Percentiles rank a stretch among this genome's conserved stretches.
Evolutionary conservation across 2,329 filamentous ascomycete genomes (phyloP).

Genomic region (Graphiopsis chlorocephala): DNA sequence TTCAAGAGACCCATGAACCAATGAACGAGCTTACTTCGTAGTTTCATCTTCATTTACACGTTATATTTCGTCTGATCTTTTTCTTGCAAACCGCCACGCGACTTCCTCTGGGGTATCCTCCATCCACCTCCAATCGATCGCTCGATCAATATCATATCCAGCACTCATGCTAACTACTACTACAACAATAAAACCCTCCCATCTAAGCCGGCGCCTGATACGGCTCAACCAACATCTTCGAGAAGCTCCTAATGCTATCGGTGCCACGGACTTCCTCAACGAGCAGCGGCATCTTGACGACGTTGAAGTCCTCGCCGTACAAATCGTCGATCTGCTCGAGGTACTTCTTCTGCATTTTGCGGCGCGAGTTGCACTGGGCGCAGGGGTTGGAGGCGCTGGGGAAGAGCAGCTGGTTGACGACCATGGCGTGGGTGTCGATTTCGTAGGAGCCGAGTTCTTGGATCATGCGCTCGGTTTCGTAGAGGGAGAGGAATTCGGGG

Average conservation of each 20-base stretch:
- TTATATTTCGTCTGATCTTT: conserved; percentile 4
- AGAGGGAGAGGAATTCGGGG: conserved; percentile 91
- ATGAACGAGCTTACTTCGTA: background rate
- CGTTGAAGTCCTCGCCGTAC: conserved; percentile 95
- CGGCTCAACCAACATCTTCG: conserved; percentile 75
- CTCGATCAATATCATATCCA: background rate
- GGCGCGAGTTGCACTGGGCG: conserved; percentile 89
- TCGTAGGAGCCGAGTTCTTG: conserved; percentile 90
- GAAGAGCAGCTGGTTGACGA: conserved; percentile 96
- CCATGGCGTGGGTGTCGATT: conserved; percentile 96
- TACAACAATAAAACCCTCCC: background rate
- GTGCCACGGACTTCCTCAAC: conserved; percentile 95
- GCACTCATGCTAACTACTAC: background rate
- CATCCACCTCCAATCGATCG: background rate
- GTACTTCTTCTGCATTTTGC: conserved; percentile 99
- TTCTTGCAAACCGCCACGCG: background rate
- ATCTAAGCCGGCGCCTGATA: conserved; percentile 61
- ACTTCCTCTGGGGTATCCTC: conserved; percentile 1
- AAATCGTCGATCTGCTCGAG: conserved; percentile 97
- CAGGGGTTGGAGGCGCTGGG: conserved; percentile 80
- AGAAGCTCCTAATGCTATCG: conserved; percentile 88
- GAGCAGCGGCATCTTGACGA: conserved; percentile 95
- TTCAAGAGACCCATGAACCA: background rate
- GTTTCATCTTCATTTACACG: conserved; percentile 14
- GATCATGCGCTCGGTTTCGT: conserved; percentile 99